phyloP scores from a whole-genome alignment of 306 rosid species.

The Casuarina glauca region DNA sequence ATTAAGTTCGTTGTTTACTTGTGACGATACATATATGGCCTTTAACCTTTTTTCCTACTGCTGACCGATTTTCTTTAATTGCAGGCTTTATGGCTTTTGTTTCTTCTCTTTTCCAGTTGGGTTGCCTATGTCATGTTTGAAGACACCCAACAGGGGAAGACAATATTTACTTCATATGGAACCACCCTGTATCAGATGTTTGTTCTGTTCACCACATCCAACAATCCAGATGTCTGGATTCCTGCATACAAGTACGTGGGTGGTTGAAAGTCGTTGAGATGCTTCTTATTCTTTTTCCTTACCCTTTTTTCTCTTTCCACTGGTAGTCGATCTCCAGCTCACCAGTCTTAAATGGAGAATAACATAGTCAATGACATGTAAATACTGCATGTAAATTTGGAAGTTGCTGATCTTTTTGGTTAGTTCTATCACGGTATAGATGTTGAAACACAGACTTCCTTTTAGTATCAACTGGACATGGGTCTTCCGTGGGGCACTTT shows the following conservation, averaged over 20 bases:
- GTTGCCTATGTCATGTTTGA: constrained; percentile 92
- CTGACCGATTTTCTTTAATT: constrained; percentile 31
- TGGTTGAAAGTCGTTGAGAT: constrained; percentile 19
- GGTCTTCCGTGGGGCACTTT: constrained; percentile 1
- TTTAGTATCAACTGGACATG: not conserved
- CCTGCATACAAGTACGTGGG: constrained; percentile 94
- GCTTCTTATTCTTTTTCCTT: constrained; percentile 2
- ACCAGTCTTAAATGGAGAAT: not conserved
- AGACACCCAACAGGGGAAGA: constrained; percentile 83
- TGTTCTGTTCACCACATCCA: constrained; percentile 83
- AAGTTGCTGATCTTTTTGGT: not conserved
- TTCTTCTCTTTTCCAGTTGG: constrained; percentile 96
- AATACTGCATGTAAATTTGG: not conserved
- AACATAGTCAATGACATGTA: not conserved
- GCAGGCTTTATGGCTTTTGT: constrained; percentile 85
- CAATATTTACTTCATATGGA: constrained; percentile 77
- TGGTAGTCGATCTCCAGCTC: constrained; percentile 3
- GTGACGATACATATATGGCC: not conserved
- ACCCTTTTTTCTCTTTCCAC: not conserved
- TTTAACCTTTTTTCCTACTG: constrained; percentile 11
- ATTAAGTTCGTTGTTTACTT: not conserved
- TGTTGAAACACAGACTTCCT: not conserved
- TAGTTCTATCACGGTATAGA: not conserved
- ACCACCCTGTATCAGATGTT: constrained; percentile 80
- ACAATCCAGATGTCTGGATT: constrained; percentile 98